phyloP scores from a whole-genome alignment of 169 alveolate genomes.

The Amoebophrya sp. region DNA sequence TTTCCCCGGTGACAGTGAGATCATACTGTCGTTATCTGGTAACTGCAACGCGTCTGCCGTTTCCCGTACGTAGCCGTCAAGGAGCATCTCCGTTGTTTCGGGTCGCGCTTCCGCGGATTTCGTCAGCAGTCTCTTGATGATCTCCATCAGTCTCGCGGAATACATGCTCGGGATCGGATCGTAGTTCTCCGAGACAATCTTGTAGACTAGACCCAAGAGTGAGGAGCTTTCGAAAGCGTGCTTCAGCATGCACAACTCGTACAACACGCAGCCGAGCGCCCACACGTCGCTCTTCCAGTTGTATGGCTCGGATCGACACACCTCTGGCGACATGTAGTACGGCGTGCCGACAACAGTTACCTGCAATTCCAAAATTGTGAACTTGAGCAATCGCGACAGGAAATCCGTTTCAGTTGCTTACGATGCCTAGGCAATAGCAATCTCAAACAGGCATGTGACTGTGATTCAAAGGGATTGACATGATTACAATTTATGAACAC shows the following conservation, averaged over 20 bases:
- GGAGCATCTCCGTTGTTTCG: not conserved
- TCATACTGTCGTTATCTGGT: not conserved
- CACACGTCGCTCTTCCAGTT: conserved; percentile 97
- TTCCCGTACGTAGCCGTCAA: not conserved
- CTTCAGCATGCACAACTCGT: conserved; percentile 64
- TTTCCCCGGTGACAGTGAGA: not conserved
- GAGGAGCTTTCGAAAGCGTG: conserved; percentile 72
- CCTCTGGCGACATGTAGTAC: conserved; percentile 98
- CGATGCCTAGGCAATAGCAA: too few species aligned
- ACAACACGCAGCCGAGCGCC: conserved; percentile 69
- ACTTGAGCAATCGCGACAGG: conserved; percentile 56
- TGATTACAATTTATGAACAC: not conserved
- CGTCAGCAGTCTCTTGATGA: not conserved
- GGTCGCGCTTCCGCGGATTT: conserved; percentile 7
- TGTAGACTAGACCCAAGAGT: conserved; percentile 59
- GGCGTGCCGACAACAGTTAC: conserved; percentile 97
- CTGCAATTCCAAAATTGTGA: not conserved
- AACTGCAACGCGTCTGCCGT: not conserved
- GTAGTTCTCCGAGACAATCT: conserved; percentile 45
- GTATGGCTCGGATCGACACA: conserved; percentile 84
- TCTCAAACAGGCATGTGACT: not conserved
- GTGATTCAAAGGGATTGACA: not conserved
- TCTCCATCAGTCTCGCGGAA: not conserved
- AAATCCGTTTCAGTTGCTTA: not conserved
- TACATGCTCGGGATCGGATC: not conserved